Evolutionary conservation across 495 filamentous ascomycete genomes (phyloP), one percentile per base, ranked within the genome.

Genomic region (Alectoria sarmentosa): DNA sequence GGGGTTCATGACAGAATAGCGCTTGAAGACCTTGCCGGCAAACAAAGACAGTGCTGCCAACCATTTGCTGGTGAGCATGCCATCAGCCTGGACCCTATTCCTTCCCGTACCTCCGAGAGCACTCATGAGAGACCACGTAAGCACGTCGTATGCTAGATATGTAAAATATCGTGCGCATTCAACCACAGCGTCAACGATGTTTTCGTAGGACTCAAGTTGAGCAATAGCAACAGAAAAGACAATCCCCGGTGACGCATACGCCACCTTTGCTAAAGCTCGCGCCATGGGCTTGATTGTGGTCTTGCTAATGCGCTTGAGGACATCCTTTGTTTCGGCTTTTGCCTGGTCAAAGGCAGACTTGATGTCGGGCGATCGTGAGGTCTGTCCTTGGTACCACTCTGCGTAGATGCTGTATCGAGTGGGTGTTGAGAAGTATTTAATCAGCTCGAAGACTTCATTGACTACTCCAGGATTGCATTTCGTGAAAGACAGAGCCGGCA

Each of bases 141-240:
- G 80, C 48, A 97, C 89, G 72, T 99, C 95, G 71, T 96, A 96
- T 2, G 87, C 93, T 36, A 98, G 81, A 61, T 89, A 85, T 2
- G 93, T 96, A 70, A 97, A 96, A 69, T 96, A 96, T 67, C 89
- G 87, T 38, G 89, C 91, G 70, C 91, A 96, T 72, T 96, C 90
- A 37, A 97, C 91, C 59, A 99, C 88, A 13, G 88, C 88, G 64
- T 96, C 90, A 64, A 93, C 92, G 41, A 98, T 82, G 71, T 97
- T 97, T 70, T 88, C 88, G 73, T 98, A 97, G 0, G 86, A 83
- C 74, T 97, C 91, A 55, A 96, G 91, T 70, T 96, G 91, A 39
- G 80, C 83, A 62, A 98, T 82, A 15, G 91, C 89, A 49, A 92
- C 86, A 68, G 85, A 86, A 77, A 96, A 95, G 34, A 99, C 91